Conservation (phyloP, 768 basidiomycete species). For the Xerocomellus chrysenteron region DNA sequence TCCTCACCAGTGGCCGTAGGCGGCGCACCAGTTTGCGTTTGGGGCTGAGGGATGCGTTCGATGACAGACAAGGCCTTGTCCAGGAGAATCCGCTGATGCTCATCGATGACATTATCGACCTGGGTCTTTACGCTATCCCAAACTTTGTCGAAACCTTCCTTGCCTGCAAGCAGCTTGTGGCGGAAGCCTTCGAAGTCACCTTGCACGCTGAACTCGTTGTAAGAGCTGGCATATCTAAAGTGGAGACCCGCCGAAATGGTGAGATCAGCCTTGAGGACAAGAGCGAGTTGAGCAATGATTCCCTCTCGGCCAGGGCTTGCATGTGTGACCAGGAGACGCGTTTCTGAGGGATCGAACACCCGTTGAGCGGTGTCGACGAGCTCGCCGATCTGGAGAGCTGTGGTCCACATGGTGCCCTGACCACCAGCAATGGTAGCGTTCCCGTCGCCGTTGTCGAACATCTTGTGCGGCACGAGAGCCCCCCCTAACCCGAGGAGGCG, state of each 20-base stretch:
- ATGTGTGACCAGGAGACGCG: constrained; percentile 90
- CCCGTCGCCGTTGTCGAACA: constrained; percentile 93
- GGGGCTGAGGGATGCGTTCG: constrained; percentile 68
- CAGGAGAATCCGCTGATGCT: constrained; percentile 81
- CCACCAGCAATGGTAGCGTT: constrained; percentile 97
- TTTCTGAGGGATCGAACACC: constrained; percentile 90
- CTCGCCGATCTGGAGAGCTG: constrained; percentile 95
- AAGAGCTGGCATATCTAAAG: constrained; percentile 94
- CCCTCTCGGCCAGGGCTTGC: constrained; percentile 92
- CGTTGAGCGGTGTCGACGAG: constrained; percentile 96
- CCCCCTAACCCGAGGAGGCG: constrained; percentile 95
- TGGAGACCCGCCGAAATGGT: constrained; percentile 94
- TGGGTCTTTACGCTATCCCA: constrained; percentile 93
- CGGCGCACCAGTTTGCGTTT: constrained; percentile 37
- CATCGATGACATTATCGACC: constrained; percentile 89
- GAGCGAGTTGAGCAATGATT: constrained; percentile 84
- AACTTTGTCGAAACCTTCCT: constrained; percentile 85
- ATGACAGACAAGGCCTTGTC: constrained; percentile 88
- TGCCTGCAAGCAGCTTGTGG: constrained; percentile 72
- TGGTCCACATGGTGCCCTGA: constrained; percentile 98
- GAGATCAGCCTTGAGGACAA: constrained; percentile 90
- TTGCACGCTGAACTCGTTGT: constrained; percentile 96
- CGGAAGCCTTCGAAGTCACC: constrained; percentile 86
- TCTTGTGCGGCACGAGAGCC: constrained; percentile 90
- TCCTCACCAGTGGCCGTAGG: constrained; percentile 71